Evolutionary conservation across 176 grass and related monocot genomes (phyloP).

Genomic region (Ampelocalamus luodianensis): DNA sequence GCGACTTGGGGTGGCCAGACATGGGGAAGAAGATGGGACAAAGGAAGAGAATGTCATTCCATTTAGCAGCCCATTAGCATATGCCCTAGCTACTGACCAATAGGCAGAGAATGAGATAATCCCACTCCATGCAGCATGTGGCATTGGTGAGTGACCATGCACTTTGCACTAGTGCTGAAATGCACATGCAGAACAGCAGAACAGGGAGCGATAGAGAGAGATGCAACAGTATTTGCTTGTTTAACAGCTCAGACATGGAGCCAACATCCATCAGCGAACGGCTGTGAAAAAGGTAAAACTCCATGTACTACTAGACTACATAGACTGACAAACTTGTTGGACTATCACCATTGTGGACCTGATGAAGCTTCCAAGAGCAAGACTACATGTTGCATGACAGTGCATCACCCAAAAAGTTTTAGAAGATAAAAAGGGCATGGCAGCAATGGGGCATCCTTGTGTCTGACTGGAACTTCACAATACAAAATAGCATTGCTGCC

Average conservation of each 20-base stretch:
- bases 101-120: not conserved
- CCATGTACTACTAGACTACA: not conserved
- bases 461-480: not conserved
- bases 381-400: not conserved
- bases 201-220: not conserved
- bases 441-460: not conserved
- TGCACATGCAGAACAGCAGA: not conserved
- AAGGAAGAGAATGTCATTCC: not conserved
- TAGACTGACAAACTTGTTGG: not conserved
- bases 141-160: not conserved
- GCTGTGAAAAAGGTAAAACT: not conserved
- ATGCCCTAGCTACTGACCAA: not conserved
- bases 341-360: not conserved
- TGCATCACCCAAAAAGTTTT: not conserved
- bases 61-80: not conserved
- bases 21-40: no score
- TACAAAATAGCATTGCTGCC: not conserved
- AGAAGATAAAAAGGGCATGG: not conserved
- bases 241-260: not conserved
- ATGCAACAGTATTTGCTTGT: not conserved
- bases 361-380: not conserved
- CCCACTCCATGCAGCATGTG: not conserved
- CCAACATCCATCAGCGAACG: not conserved
- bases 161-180: no score
- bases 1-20: no score